Conservation (phyloP, 1,284 basidiomycete species). For the Irpex sp. region DNA sequence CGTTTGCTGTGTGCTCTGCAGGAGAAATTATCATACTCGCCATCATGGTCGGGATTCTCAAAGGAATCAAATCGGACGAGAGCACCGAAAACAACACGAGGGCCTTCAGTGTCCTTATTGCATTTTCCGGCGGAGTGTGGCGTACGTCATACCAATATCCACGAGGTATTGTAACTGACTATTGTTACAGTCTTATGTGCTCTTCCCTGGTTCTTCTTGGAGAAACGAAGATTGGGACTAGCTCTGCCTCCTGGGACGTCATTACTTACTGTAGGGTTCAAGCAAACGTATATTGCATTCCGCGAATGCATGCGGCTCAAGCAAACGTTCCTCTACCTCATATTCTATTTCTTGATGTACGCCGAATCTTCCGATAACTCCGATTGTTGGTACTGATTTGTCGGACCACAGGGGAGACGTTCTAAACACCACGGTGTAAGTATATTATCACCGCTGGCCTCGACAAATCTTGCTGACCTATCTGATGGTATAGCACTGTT, state of each 20-base stretch:
- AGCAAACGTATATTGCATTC: slow-evolving; percentile 66
- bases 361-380: slow-evolving; percentile 19
- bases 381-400: not conserved
- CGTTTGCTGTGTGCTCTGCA: slow-evolving; percentile 69
- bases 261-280: slow-evolving; percentile 67
- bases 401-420: slow-evolving; percentile 55
- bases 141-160: slow-evolving; percentile 38
- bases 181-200: slow-evolving; percentile 58
- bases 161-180: slow-evolving; percentile 1
- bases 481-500: slow-evolving; percentile 52
- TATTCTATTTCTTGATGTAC: slow-evolving; percentile 76
- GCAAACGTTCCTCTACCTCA: slow-evolving; percentile 72
- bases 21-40: slow-evolving; percentile 73
- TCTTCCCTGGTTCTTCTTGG: slow-evolving; percentile 74
- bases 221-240: slow-evolving; percentile 67
- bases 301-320: slow-evolving; percentile 67
- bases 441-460: too few relatives aligned
- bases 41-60: slow-evolving; percentile 76
- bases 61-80: slow-evolving; percentile 59
- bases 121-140: slow-evolving; percentile 75
- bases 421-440: slow-evolving; percentile 72
- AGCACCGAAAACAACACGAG: slow-evolving; percentile 75
- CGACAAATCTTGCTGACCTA: not conserved
- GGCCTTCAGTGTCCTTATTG: slow-evolving; percentile 73
- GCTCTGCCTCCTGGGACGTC: slow-evolving; percentile 60